Base-by-base conservation (phyloP, 2,329 filamentous ascomycete species). In the Graphilbum ipis-grandicollis region DNA sequence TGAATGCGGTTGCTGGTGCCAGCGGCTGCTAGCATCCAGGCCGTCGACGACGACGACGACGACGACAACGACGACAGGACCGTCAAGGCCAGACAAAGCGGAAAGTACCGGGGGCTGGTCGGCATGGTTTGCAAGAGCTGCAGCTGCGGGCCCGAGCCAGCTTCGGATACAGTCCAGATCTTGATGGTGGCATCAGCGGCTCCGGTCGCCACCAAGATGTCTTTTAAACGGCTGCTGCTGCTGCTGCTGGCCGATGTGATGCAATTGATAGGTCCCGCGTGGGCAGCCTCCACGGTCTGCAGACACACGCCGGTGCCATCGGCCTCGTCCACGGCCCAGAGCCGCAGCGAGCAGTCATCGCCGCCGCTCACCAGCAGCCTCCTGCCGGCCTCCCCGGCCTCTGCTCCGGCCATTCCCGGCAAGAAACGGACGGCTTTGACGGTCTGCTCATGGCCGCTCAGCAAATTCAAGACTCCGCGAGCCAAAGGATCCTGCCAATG, bases 401-500 rank as follows among this genome's bases (percentile, higher is more conserved):
- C 4, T n/a, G 3, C 12, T 2, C 17, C 26, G 1, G 15, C 19
- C 32, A 6, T 13, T 5, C 52, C 49, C 1, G 72, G 70, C 37
- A 88, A 65, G 50, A 94, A 92, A 47, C 75, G 79, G 37, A 96
- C 73, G 10, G 77, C 82, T 55, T 85, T 93, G 43, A 96, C 83
- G 37, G 68, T 68, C 43, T 79, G 81, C 12, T 65, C 73, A 52
- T 98, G 90, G 1, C 84, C 84, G 26, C 66, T 66, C 25, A 96
- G 62, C 2, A 93, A 62, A 1, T 57, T 55, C 35, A 64, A 65
- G 12, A 93, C 63, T 6, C 88, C 86, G 31, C 43, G 19, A 31
- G 12, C 23, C 18, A 28, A 17, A 31, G 17, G n/a, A n/a, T n/a
- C n/a, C n/a, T n/a, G n/a, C n/a, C n/a, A n/a, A n/a, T n/a, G n/a